These are phyloP conservation scores for Wilhelminamyces savonicus DNA, from an alignment of 805 yeast genomes.

Conservation along the genomic window DNA sequence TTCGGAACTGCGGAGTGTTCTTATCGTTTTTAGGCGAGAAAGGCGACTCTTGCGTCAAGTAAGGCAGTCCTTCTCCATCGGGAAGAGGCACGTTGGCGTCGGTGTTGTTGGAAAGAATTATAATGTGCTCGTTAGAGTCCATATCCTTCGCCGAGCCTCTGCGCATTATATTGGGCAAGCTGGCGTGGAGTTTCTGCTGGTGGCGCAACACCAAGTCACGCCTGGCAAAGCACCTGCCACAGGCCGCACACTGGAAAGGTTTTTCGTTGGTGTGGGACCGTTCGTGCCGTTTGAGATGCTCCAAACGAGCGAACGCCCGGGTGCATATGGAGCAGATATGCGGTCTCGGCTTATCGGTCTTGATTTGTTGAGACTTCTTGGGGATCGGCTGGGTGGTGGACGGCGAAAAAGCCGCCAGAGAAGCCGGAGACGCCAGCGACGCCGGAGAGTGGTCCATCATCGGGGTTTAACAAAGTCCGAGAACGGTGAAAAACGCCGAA, in stretches of 20 bases:
- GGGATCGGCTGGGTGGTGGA: slow-evolving; percentile 65
- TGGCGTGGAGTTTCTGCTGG: slow-evolving; percentile 85
- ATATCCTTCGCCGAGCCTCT: slow-evolving; percentile 22
- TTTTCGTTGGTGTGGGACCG: slow-evolving; percentile 71
- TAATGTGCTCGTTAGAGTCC: slow-evolving; percentile 43
- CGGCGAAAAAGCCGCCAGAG: too few relatives aligned
- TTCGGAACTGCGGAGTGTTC: slow-evolving; percentile 7
- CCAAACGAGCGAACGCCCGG: slow-evolving; percentile 90
- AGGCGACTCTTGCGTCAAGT: neutral
- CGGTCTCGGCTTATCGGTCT: slow-evolving; percentile 92
- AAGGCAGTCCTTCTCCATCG: neutral
- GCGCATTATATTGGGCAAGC: slow-evolving; percentile 34
- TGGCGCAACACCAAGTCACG: slow-evolving; percentile 84
- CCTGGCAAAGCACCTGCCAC: slow-evolving; percentile 94
- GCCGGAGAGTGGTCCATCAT: too few relatives aligned
- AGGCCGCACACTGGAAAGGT: slow-evolving; percentile 93
- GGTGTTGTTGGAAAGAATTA: slow-evolving; percentile 47
- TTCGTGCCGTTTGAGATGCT: slow-evolving; percentile 90
- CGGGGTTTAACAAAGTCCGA: too few relatives aligned
- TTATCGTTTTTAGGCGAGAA: slow-evolving; percentile 2
- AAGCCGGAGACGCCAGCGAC: too few relatives aligned
- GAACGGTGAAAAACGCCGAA: too few relatives aligned
- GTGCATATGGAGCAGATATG: slow-evolving; percentile 88
- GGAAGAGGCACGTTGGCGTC: slow-evolving; percentile 45
- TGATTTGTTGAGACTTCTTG: slow-evolving; percentile 73